phyloP scores from a whole-genome alignment of 1,284 basidiomycete genomes.

The Nidula niveotomentosa region DNA sequence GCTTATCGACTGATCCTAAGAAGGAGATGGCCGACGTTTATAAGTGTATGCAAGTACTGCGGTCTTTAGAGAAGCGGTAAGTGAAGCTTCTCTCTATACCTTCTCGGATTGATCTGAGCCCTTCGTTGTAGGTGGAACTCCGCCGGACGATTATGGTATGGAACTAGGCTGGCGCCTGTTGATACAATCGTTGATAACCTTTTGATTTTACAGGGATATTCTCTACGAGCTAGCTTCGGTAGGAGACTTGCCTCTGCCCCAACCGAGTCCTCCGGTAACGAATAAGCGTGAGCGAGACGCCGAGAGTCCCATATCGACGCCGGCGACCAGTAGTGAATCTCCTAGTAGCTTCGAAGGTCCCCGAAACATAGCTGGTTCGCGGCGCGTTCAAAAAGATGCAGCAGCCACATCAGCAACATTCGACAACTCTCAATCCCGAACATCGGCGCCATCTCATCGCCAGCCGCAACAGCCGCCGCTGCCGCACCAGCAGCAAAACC shows the following conservation, averaged over 20 bases:
- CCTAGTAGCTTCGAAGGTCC: constrained; percentile 9
- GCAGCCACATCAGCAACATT: too few species aligned
- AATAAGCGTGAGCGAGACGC: constrained; percentile 65
- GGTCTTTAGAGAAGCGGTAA: constrained; percentile 48
- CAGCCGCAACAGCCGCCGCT: constrained; percentile 1
- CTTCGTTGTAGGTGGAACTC: constrained; percentile 13
- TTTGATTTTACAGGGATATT: constrained; percentile 51
- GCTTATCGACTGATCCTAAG: constrained; percentile 49
- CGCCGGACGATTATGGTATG: constrained; percentile 28
- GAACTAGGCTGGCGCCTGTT: neutral
- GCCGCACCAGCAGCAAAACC: neutral
- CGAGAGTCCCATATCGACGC: constrained; percentile 35
- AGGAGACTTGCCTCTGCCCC: constrained; percentile 63
- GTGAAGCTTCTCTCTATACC: neutral
- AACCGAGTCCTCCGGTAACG: constrained; percentile 40
- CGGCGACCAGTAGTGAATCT: neutral
- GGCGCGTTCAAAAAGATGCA: constrained; percentile 17
- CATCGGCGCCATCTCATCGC: neutral
- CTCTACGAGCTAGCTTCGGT: constrained; percentile 67
- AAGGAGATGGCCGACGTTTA: constrained; percentile 72
- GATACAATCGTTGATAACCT: neutral
- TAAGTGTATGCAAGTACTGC: constrained; percentile 65
- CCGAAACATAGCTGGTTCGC: constrained; percentile 25
- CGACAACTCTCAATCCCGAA: too few species aligned
- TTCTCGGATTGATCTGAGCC: neutral